Base-by-base conservation (phyloP, 352 stramenopile species). In the Phytophthora cryptogea region DNA sequence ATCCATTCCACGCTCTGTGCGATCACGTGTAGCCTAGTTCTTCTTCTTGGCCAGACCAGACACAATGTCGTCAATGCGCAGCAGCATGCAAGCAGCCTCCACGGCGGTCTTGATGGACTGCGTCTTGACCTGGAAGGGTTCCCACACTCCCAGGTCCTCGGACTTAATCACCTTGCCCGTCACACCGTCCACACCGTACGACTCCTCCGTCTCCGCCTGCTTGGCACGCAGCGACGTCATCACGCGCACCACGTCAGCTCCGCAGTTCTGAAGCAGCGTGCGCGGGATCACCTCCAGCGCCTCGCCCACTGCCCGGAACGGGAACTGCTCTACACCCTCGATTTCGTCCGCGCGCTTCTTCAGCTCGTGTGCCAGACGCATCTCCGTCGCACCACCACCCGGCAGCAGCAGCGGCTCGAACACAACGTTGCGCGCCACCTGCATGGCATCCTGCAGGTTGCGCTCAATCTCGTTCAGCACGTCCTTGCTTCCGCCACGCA, bases 61-160 rank as follows among this genome's bases (percentile, higher is more conserved):
- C 30, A 99, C 97, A 72, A 99, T 99, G 77, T 99, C 98, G 78
- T 99, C 98, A 76, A 99, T 99, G 59, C 98, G 94, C 61, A 97
- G 72, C 59, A 98, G 80, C 83, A 99, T 99, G 73, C 95, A 99
- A 41, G 97, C 95, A 59, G 94, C 97, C 73, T 99, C 98, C 61
- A 99, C 96, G 11, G 97, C 96, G 36, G 97, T 99, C 84, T 99
- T 99, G 81, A 99, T 99, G 23, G 97, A 99, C 90, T 99, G 97
- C 42, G 97, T 98, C 83, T 99, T 99, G 59, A 99, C 97, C 73
- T 97, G 87, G 73, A 98, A 99, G n/a, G 97, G 96, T 68, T 99
- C 98, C 97, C 97, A 99, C 59, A 99, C 96, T 46, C 93, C 96
- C 49, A 98, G 86, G 57, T 98, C 81, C 66, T 95, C 84, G 81